Evolutionary conservation across 2,329 filamentous ascomycete species (phyloP), one percentile per base, ranked within the genome.

Genomic region (Fusarium sambucinum): DNA sequence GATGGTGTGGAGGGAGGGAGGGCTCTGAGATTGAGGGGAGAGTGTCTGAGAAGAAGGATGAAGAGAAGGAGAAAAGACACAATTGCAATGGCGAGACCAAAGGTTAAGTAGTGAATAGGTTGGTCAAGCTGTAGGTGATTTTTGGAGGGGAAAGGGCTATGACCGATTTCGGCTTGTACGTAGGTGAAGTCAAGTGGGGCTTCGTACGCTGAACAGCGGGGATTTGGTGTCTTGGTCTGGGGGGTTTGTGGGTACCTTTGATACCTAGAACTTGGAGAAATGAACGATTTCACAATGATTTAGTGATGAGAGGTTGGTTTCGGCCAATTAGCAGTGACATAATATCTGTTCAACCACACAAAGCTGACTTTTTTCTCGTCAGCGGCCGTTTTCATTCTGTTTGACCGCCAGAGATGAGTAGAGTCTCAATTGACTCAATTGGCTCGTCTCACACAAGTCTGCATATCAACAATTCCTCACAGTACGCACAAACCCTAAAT

Each of bases 1-100:
- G 82, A 81, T 61, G 69, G 70, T 74, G 71, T 40, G 63, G 69
- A 69, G 73, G 70, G 35, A 63, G 64, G 44, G 64, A 46, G 27
- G n/a, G 12, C 40, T 56, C 42, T 42, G 64, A 52, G 55, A 66
- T 57, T 60, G 71, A 69, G 69, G 51, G 65, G 67, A 70, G 66
- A 71, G 57, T 60, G 66, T 68, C 54, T 75, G 71, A 74, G 73
- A 66, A 29, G 71, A 73, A 71, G 70, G 69, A 76, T 75, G 68
- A 70, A 58, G 68, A 71, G 60, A 51, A 32, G 61, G 56, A 53
- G 30, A 57, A 57, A 63, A 53, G 23, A n/a, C 25, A 23, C 30
- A 63, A 59, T 65, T 68, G 44, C 37, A 57, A 63, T 40, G 61
- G 60, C 59, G 61, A 65, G 71, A 75, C 71, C 66, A 73, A 73